Percentiles rank a stretch among this genome's conserved stretches.
Conservation (phyloP, 2,329 filamentous ascomycete genomes). For the Ascosphaera pollenicola region DNA sequence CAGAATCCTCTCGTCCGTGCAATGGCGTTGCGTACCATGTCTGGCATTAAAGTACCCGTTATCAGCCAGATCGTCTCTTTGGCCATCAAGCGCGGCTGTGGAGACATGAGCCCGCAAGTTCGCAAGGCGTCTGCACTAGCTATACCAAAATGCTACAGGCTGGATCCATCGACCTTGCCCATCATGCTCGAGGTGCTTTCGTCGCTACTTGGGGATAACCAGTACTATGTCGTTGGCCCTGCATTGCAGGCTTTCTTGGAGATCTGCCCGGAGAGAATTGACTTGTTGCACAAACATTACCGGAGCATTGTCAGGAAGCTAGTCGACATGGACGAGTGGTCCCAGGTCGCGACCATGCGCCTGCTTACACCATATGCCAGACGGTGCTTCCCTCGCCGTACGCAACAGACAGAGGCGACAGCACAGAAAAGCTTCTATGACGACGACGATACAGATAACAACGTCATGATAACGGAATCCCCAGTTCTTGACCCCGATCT, state of each 20-base stretch:
- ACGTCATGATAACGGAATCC: constrained; percentile 24
- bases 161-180: constrained; percentile 69
- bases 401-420: constrained; percentile 32
- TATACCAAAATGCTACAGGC: constrained; percentile 83
- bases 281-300: constrained; percentile 82
- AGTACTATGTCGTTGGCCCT: constrained; percentile 91
- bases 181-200: constrained; percentile 67
- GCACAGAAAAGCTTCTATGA: constrained; percentile 61
- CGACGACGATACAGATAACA: constrained; percentile 31
- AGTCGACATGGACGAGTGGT: constrained; percentile 99
- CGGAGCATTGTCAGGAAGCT: constrained; percentile 66
- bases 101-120: constrained; percentile 87
- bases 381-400: constrained; percentile 61
- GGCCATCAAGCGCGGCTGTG: constrained; percentile 81
- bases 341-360: constrained; percentile 61
- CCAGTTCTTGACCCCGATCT: constrained; percentile 46
- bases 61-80: constrained; percentile 95
- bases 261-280: constrained; percentile 67
- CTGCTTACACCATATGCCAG: constrained; percentile 70
- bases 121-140: constrained; percentile 80
- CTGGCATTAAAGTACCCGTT: constrained; percentile 84
- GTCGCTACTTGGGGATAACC: constrained; percentile 63
- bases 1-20: constrained; percentile 75
- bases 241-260: constrained; percentile 78
- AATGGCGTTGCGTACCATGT: constrained; percentile 90